Evolutionary conservation across 2,329 filamentous ascomycete genomes (phyloP).

Genomic region (Herpotrichia juniperi): DNA sequence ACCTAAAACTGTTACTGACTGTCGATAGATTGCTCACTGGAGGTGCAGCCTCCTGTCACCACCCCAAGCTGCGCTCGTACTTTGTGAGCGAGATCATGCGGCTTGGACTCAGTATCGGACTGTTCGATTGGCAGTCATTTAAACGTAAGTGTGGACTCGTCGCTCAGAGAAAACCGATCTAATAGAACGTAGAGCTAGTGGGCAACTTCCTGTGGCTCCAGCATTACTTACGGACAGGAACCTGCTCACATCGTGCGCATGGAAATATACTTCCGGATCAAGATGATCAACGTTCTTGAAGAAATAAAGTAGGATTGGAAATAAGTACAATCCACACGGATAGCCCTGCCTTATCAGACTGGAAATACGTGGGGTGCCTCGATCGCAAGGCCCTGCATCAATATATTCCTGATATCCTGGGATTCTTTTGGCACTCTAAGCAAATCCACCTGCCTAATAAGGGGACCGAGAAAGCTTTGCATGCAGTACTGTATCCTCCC

Average conservation of each 20-base stretch:
- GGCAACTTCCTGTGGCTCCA: conserved; percentile 22
- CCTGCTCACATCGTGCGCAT: not conserved
- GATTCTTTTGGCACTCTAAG: no score
- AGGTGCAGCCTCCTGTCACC: conserved; percentile 12
- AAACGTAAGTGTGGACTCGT: conserved; percentile 6
- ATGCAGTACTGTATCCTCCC: no score
- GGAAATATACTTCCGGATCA: not conserved
- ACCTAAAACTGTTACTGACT: not conserved
- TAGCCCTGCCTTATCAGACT: no score
- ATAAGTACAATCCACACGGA: no score
- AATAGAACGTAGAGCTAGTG: conserved; percentile 9
- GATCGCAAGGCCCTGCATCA: no score
- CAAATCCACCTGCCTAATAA: no score
- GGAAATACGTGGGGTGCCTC: no score
- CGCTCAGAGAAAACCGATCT: not conserved
- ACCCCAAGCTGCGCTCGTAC: conserved; percentile 10
- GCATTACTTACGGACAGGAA: conserved; percentile 12
- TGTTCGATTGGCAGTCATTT: conserved; percentile 16
- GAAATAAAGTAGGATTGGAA: no score
- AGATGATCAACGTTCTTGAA: no score
- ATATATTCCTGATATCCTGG: no score
- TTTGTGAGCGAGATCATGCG: conserved; percentile 20
- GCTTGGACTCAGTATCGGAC: conserved; percentile 11
- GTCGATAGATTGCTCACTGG: conserved; percentile 11
- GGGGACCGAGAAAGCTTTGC: no score